phyloP scores from a whole-genome alignment of 805 yeast species.

The Saturnispora sanitii region DNA sequence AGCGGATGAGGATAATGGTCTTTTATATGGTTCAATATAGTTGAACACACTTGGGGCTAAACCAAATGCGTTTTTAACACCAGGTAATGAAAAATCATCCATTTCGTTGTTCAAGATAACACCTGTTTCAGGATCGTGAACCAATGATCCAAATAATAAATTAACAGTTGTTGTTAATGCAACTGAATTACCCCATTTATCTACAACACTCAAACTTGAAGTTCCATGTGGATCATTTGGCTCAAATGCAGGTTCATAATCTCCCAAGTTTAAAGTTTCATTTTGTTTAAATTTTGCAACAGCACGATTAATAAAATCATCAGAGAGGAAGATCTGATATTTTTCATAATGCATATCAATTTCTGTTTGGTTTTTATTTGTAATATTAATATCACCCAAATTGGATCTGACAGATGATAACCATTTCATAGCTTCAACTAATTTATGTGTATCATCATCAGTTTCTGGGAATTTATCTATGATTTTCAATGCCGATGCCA shows the following conservation, averaged over 20 bases:
- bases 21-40: slow-evolving; percentile 59
- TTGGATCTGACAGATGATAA: slow-evolving; percentile 78
- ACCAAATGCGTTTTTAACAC: slow-evolving; percentile 63
- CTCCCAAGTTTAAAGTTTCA: slow-evolving; percentile 56
- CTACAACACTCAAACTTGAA: slow-evolving; percentile 76
- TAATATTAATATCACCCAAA: slow-evolving; percentile 54
- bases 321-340: slow-evolving; percentile 36
- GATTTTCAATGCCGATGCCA: slow-evolving; percentile 64
- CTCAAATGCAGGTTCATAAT: slow-evolving; percentile 73
- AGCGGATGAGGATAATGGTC: slow-evolving; percentile 79
- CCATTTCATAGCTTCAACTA: slow-evolving; percentile 90
- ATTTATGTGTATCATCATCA: slow-evolving; percentile 44
- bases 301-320: slow-evolving; percentile 50
- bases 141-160: slow-evolving; percentile 69
- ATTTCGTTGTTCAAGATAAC: slow-evolving; percentile 78
- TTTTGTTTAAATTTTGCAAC: slow-evolving; percentile 41
- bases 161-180: slow-evolving; percentile 85
- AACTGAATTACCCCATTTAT: slow-evolving; percentile 65
- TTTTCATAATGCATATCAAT: slow-evolving; percentile 26
- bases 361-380: slow-evolving; percentile 19
- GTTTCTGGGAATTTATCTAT: slow-evolving; percentile 21
- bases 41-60: slow-evolving; percentile 75
- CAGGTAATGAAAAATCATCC: slow-evolving; percentile 86
- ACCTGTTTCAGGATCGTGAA: slow-evolving; percentile 77
- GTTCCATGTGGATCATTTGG: slow-evolving; percentile 83